These are phyloP conservation scores for Pochonia chlamydosporia DNA, from an alignment of 2,329 filamentous ascomycete species.

Conservation along the genomic window DNA sequence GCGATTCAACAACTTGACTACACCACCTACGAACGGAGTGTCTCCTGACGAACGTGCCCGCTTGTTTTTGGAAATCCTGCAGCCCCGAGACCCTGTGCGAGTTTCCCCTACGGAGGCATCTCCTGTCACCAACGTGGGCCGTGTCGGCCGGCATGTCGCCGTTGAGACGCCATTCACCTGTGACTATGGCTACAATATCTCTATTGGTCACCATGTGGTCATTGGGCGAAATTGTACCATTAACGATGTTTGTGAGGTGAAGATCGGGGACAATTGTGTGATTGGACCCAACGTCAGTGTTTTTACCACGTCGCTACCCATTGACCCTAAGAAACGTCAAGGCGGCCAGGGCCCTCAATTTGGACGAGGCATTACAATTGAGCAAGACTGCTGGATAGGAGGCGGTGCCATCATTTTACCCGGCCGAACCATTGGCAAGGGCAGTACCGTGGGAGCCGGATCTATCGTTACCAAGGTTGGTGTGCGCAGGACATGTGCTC, in stretches of 20 bases:
- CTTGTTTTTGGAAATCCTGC: slow-evolving; percentile 66
- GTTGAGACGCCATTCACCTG: slow-evolving; percentile 88
- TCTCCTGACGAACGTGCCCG: slow-evolving; percentile 62
- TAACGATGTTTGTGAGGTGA: slow-evolving; percentile 78
- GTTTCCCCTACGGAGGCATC: slow-evolving; percentile 50
- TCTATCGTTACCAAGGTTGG: slow-evolving; percentile 75
- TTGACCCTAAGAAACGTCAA: slow-evolving; percentile 66
- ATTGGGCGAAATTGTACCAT: slow-evolving; percentile 82
- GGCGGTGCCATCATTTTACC: slow-evolving; percentile 73
- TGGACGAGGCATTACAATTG: slow-evolving; percentile 69
- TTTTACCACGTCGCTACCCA: slow-evolving; percentile 66
- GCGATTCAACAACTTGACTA: slow-evolving; percentile 75
- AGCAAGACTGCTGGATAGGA: slow-evolving; percentile 80
- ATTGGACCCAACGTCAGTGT: slow-evolving; percentile 85
- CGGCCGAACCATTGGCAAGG: slow-evolving; percentile 74
- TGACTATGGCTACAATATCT: slow-evolving; percentile 94
- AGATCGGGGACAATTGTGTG: slow-evolving; percentile 70
- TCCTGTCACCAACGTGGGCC: slow-evolving; percentile 49
- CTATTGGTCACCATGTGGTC: slow-evolving; percentile 76
- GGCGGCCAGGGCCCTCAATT: slow-evolving; percentile 68
- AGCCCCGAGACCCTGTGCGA: slow-evolving; percentile 52
- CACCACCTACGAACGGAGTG: slow-evolving; percentile 66
- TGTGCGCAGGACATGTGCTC: slow-evolving; percentile 5
- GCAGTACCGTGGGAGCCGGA: slow-evolving; percentile 74
- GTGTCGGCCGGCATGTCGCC: slow-evolving; percentile 66